Conservation (phyloP, 1,139 yeast species). For the Geotrichum armillariae region DNA sequence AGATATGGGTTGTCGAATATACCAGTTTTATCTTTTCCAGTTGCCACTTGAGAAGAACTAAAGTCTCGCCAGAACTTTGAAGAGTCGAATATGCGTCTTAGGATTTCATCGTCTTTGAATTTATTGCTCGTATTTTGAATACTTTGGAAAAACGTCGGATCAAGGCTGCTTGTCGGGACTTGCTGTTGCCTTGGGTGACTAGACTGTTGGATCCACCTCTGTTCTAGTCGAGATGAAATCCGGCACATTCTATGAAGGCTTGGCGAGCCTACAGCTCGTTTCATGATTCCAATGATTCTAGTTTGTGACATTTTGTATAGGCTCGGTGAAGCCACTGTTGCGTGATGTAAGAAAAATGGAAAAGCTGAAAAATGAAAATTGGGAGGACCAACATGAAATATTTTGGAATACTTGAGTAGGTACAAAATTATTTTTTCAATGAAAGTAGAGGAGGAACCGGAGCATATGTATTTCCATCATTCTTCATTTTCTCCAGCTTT, state of each 20-base stretch:
- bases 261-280: neutral
- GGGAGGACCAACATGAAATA: too few relatives aligned
- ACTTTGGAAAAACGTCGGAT: slow-evolving; percentile 1
- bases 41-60: neutral
- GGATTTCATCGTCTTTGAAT: slow-evolving; percentile 15
- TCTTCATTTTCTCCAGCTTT: slow-evolving; percentile 43
- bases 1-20: slow-evolving; percentile 72
- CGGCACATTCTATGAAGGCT: neutral
- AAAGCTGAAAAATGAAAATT: neutral
- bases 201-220: neutral
- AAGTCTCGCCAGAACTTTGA: slow-evolving; percentile 17
- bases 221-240: neutral
- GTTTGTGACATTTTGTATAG: neutral
- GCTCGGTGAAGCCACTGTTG: neutral
- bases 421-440: neutral
- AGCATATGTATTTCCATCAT: slow-evolving; percentile 6
- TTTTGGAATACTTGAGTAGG: too few relatives aligned
- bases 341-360: neutral
- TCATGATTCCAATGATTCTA: neutral
- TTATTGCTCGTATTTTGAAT: neutral
- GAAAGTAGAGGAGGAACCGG: neutral
- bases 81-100: slow-evolving; percentile 21
- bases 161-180: neutral
- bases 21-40: slow-evolving; percentile 46
- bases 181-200: neutral